Conservation (phyloP, 2,329 filamentous ascomycete species). For the Cordyceps militaris region DNA sequence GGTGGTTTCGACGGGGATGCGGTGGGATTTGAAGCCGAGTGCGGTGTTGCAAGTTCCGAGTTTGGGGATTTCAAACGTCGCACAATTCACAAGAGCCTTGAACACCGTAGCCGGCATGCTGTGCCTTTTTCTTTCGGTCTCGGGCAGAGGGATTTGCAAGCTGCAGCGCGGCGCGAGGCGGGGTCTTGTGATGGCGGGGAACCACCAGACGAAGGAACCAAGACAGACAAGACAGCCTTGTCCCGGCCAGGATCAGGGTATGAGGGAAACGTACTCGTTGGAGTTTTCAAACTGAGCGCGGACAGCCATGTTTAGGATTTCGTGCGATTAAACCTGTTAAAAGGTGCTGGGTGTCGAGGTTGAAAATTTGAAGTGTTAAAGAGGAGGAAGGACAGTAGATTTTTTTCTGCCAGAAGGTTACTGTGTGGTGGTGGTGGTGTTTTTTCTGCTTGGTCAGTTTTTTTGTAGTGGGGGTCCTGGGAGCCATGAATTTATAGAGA, state of each 20-base stretch:
- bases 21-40: background rate
- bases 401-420: conserved; percentile 11
- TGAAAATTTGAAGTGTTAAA: conserved; percentile 9
- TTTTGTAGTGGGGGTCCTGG: background rate
- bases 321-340: background rate
- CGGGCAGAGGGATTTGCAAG: background rate
- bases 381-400: background rate
- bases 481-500: background rate
- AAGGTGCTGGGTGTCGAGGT: background rate
- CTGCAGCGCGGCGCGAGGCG: conserved; percentile 6
- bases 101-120: no score
- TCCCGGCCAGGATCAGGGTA: background rate
- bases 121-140: background rate
- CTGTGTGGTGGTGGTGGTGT: background rate
- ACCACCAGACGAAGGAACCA: background rate
- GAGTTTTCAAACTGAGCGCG: conserved; percentile 81
- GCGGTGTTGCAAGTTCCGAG: background rate
- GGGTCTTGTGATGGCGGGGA: conserved; percentile 12
- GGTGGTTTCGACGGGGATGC: background rate
- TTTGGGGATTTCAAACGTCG: background rate
- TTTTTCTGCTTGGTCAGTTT: conserved; percentile 3
- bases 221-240: background rate
- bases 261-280: conserved; percentile 62
- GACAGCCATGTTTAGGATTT: conserved; percentile 49
- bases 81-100: background rate